phyloP scores from a whole-genome alignment of 169 alveolate genomes.

The Plasmodium chabaudi region DNA sequence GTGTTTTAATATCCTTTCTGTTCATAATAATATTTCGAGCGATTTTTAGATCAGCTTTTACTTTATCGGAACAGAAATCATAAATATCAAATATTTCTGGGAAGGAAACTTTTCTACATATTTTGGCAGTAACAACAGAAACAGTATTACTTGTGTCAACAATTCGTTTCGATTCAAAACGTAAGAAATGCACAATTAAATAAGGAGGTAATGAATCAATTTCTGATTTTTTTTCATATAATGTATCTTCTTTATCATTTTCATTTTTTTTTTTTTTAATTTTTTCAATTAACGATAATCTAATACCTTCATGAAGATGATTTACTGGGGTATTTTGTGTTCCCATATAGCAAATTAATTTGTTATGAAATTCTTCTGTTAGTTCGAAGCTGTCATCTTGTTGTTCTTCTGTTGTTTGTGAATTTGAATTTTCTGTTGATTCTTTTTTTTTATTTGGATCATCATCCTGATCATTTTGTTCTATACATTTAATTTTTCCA shows the following conservation, averaged over 20 bases:
- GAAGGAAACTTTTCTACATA: constrained; percentile 94
- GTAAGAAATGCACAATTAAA: constrained; percentile 94
- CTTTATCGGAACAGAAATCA: constrained; percentile 93
- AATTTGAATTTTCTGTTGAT: neutral
- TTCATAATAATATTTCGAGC: constrained; percentile 89
- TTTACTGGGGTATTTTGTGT: constrained; percentile 90
- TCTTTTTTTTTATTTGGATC: neutral
- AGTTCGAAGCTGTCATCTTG: neutral
- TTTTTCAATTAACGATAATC: constrained; percentile 90
- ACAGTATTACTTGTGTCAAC: constrained; percentile 87
- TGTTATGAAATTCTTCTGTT: constrained; percentile 57
- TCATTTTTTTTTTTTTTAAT: constrained; percentile 88
- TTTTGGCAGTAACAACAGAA: constrained; percentile 95
- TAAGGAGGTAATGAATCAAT: constrained; percentile 93
- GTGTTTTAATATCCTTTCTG: constrained; percentile 78
- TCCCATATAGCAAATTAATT: constrained; percentile 89
- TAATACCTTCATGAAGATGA: constrained; percentile 93
- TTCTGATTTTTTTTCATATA: constrained; percentile 90
- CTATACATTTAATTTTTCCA: constrained; percentile 32
- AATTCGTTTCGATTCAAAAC: constrained; percentile 96
- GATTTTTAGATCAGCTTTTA: constrained; percentile 81
- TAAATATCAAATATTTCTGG: constrained; percentile 93
- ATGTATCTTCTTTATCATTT: constrained; percentile 84
- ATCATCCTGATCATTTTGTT: constrained; percentile 8
- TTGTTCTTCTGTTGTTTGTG: neutral